phyloP scores from a whole-genome alignment of 495 filamentous ascomycete species.

The Hamigera avellanea region DNA sequence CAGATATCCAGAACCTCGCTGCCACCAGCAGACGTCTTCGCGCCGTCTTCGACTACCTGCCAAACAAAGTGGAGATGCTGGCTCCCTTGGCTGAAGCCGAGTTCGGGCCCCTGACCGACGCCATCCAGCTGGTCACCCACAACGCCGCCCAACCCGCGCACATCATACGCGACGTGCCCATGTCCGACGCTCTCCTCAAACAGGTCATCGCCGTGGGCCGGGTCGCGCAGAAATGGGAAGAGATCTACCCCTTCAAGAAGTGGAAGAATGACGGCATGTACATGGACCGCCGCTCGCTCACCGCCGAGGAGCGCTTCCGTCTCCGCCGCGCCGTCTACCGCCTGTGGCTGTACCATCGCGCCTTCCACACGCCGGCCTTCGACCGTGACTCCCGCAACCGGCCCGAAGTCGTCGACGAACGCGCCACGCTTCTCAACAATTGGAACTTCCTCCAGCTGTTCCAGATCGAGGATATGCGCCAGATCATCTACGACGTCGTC shows the following conservation, averaged over 20 bases:
- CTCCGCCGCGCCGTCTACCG: constrained; percentile 59
- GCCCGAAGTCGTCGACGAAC: constrained; percentile 30
- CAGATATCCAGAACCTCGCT: constrained; percentile 42
- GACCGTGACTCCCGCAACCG: constrained; percentile 35
- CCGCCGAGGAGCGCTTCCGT: constrained; percentile 39
- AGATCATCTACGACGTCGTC: constrained; percentile 39
- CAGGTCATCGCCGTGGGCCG: constrained; percentile 47
- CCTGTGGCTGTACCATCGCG: constrained; percentile 53
- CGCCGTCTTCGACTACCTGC: constrained; percentile 34
- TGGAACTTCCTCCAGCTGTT: constrained; percentile 42
- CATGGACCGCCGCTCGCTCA: constrained; percentile 51
- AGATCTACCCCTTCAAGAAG: constrained; percentile 56
- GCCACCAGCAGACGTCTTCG: constrained; percentile 43
- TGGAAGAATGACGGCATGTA: constrained; percentile 50
- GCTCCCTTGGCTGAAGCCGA: constrained; percentile 40
- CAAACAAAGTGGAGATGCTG: constrained; percentile 43
- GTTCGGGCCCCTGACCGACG: constrained; percentile 48
- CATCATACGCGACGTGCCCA: constrained; percentile 28
- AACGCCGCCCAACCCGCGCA: constrained; percentile 46
- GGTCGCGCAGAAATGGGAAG: constrained; percentile 50
- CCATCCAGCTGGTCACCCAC: constrained; percentile 48
- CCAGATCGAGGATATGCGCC: constrained; percentile 43
- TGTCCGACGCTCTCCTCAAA: constrained; percentile 43
- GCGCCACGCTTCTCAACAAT: constrained; percentile 44
- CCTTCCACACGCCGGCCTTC: constrained; percentile 40